Evolutionary conservation across 2,329 filamentous ascomycete species (phyloP).

Genomic region (Tolypocladium pustulatum): DNA sequence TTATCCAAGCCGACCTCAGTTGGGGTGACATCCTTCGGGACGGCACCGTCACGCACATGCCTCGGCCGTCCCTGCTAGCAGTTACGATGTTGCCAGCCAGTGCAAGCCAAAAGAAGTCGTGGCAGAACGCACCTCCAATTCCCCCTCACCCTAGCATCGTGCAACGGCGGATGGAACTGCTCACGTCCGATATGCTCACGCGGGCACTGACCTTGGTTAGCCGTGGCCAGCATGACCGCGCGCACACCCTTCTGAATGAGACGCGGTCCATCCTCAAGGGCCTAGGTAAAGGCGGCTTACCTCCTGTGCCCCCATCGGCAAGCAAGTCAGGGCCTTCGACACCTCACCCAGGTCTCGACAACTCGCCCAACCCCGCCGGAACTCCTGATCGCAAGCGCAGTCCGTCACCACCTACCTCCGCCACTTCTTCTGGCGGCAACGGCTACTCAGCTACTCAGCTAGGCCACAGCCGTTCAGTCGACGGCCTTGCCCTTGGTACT

Average conservation of each 20-base stretch:
- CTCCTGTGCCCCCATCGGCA: conserved; percentile 63
- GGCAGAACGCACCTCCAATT: conserved; percentile 64
- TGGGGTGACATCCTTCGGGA: conserved; percentile 93
- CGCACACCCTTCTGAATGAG: conserved; percentile 83
- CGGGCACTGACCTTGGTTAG: conserved; percentile 84
- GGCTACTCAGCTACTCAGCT: conserved; percentile 32
- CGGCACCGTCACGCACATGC: conserved; percentile 73
- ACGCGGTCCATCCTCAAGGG: conserved; percentile 93
- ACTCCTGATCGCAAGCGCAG: conserved; percentile 46
- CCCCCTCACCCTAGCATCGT: conserved; percentile 92
- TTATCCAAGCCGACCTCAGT: conserved; percentile 88
- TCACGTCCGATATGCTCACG: conserved; percentile 97
- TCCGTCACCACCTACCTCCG: conserved; percentile 43
- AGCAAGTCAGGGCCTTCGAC: conserved; percentile 36
- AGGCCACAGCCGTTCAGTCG: conserved; percentile 42
- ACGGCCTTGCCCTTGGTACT: conserved; percentile 48
- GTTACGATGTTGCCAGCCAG: conserved; percentile 84
- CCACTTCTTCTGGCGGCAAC: conserved; percentile 28
- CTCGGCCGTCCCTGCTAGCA: conserved; percentile 80
- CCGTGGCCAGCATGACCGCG: conserved; percentile 84
- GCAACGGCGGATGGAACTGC: conserved; percentile 90
- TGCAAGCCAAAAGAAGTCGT: conserved; percentile 53
- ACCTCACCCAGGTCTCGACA: conserved; percentile 33
- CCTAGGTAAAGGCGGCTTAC: conserved; percentile 86
- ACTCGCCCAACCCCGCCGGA: conserved; percentile 29